Percentiles rank a stretch among this genome's conserved stretches.
Evolutionary conservation across 305 asterid genomes (phyloP).

Genomic region (Solanum hybrid): DNA sequence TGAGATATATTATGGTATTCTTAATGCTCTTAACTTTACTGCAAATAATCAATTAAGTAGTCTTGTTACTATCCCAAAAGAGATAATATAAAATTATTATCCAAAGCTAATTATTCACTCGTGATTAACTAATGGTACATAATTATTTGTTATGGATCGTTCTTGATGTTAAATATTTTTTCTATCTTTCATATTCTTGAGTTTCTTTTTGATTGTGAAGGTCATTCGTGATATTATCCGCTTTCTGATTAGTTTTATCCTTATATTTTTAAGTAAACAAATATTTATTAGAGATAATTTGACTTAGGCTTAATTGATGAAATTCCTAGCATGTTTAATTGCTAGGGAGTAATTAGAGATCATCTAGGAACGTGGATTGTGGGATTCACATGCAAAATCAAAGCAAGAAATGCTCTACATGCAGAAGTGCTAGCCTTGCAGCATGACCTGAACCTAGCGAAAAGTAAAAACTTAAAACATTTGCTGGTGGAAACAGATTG

Average conservation of each 20-base stretch:
- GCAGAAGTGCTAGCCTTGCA: no score
- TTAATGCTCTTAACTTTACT: not conserved
- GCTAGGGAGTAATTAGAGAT: not conserved
- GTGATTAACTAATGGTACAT: not conserved
- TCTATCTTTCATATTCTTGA: not conserved
- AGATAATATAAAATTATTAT: not conserved
- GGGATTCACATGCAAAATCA: no score
- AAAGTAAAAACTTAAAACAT: no score
- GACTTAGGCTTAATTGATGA: not conserved
- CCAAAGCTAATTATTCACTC: not conserved
- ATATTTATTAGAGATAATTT: not conserved
- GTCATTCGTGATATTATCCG: not conserved
- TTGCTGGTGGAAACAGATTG: no score
- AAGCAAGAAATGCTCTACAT: no score
- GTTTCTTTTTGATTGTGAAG: not conserved
- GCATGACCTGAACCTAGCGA: no score
- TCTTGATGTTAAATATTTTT: not conserved
- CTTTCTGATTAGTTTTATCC: not conserved
- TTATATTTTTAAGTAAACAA: not conserved
- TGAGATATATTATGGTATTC: not conserved
- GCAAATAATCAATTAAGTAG: not conserved
- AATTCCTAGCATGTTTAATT: not conserved
- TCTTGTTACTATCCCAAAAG: not conserved
- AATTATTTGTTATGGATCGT: not conserved
- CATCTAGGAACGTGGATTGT: no score